Percentiles rank a stretch among this genome's conserved stretches.
These are phyloP conservation scores for Amesomyces nigricolor DNA, from an alignment of 2,329 filamentous ascomycete species.

Conservation along the genomic window DNA sequence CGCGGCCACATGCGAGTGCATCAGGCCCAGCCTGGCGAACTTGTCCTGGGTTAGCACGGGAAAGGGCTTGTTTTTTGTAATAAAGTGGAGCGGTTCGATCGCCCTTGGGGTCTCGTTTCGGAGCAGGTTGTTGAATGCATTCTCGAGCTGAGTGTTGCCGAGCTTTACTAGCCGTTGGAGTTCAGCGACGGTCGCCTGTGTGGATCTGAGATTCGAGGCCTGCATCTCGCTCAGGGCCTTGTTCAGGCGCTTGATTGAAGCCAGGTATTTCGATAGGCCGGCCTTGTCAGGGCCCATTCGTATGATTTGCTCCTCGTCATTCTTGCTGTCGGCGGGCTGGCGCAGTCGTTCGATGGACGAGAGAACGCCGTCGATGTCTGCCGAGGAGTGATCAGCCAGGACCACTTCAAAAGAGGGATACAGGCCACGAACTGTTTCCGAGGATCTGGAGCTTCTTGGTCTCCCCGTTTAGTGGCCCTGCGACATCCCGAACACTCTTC, in stretches of 20 bases:
- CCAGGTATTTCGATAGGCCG: conserved; percentile 78
- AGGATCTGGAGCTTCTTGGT: conserved; percentile 85
- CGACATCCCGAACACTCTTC: conserved; percentile 84
- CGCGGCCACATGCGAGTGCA: conserved; percentile 70
- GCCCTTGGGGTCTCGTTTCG: conserved; percentile 68
- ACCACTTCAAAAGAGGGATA: no score
- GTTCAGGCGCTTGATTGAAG: conserved; percentile 81
- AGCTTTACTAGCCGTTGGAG: conserved; percentile 70
- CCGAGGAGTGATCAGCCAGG: not conserved
- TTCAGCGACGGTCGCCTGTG: conserved; percentile 81
- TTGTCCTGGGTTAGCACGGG: conserved; percentile 73
- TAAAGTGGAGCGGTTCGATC: conserved; percentile 84
- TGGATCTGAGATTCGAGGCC: conserved; percentile 83
- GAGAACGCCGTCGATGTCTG: conserved; percentile 80
- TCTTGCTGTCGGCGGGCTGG: conserved; percentile 88
- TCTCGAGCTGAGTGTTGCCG: conserved; percentile 78
- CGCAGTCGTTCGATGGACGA: conserved; percentile 82
- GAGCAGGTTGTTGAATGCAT: conserved; percentile 73
- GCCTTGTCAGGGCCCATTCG: conserved; percentile 77
- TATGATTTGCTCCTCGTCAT: conserved; percentile 86
- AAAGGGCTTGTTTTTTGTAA: conserved; percentile 84
- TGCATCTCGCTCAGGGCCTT: conserved; percentile 80
- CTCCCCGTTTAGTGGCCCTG: conserved; percentile 87
- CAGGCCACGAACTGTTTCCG: conserved; percentile 58
- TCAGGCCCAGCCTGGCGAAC: conserved; percentile 67